These are phyloP conservation scores for Vickermania ingenoplastis DNA, from an alignment of 208 protist species.

Conservation along the genomic window DNA sequence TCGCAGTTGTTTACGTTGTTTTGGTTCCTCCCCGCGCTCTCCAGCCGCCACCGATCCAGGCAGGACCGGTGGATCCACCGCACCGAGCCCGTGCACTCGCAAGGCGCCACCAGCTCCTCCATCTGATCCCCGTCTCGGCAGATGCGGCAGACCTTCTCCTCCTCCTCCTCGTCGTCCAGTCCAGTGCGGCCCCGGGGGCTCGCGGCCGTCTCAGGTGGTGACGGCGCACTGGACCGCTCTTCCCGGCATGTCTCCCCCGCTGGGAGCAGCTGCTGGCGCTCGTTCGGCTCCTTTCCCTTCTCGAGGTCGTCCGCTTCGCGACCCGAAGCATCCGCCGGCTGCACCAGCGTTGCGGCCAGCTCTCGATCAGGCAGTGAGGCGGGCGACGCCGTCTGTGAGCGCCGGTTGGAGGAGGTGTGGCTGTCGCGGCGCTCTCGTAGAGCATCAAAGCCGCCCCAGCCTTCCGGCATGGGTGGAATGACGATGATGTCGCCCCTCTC, in stretches of 20 bases:
- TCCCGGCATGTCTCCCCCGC: background rate
- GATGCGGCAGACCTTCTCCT: constrained; percentile 69
- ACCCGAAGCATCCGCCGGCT: background rate
- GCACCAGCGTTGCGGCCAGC: background rate
- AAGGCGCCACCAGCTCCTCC: constrained; percentile 60
- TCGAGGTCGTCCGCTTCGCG: background rate
- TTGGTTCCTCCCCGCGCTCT: constrained; percentile 56
- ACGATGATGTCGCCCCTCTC: too few relatives aligned
- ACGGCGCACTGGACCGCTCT: background rate
- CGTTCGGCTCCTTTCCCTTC: background rate
- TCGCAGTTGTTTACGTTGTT: constrained; percentile 67
- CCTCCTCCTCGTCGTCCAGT: constrained; percentile 30
- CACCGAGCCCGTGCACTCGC: constrained; percentile 60
- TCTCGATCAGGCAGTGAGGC: too few relatives aligned
- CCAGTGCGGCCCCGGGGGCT: background rate
- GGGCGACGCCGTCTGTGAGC: too few relatives aligned
- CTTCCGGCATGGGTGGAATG: too few relatives aligned
- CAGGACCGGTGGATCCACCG: constrained; percentile 69
- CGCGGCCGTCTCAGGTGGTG: background rate
- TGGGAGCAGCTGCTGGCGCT: background rate
- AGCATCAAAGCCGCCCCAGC: too few relatives aligned
- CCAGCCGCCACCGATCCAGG: constrained; percentile 70
- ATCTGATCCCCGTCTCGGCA: constrained; percentile 44
- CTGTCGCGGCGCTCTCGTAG: too few relatives aligned
- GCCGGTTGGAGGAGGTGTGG: too few relatives aligned